phyloP scores from a whole-genome alignment of 169 alveolate genomes.

The Plasmodium vivax region DNA sequence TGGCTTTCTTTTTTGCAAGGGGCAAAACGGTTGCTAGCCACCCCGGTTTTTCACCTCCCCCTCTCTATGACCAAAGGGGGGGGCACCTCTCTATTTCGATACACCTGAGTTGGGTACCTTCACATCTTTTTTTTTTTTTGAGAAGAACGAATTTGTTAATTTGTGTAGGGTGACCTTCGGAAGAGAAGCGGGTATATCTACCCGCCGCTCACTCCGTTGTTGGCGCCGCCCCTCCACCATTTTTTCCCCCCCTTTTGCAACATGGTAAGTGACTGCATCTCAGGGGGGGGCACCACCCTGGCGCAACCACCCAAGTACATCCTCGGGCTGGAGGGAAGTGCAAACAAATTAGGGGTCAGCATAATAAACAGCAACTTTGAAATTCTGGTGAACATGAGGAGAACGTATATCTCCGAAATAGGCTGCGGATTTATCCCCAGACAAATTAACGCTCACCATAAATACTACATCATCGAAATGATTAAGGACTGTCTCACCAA shows the following conservation, averaged over 20 bases:
- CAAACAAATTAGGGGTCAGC: slow-evolving; percentile 98
- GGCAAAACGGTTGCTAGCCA: not conserved
- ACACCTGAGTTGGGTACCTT: not conserved
- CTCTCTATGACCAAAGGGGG: not conserved
- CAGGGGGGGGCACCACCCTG: not conserved
- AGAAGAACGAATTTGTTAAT: not conserved
- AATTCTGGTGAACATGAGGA: slow-evolving; percentile 95
- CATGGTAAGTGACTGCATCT: not conserved
- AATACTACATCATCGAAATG: slow-evolving; percentile 90
- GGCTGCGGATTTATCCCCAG: slow-evolving; percentile 99
- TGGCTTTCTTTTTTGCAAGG: not conserved
- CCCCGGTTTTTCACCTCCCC: not conserved
- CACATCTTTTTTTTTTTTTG: not conserved
- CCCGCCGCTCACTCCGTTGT: not conserved
- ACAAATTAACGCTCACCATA: slow-evolving; percentile 97
- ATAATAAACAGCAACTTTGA: slow-evolving; percentile 94
- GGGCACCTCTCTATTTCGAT: not conserved
- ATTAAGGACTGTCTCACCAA: slow-evolving; percentile 90
- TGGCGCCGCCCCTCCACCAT: no score
- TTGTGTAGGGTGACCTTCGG: not conserved
- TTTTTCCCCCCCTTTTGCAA: not conserved
- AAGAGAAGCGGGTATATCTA: not conserved
- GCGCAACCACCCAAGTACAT: slow-evolving; percentile 70
- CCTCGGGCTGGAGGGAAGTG: slow-evolving; percentile 98
- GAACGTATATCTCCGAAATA: slow-evolving; percentile 97